phyloP scores from a whole-genome alignment of 345 rosid genomes.

The Geranium brycei region DNA sequence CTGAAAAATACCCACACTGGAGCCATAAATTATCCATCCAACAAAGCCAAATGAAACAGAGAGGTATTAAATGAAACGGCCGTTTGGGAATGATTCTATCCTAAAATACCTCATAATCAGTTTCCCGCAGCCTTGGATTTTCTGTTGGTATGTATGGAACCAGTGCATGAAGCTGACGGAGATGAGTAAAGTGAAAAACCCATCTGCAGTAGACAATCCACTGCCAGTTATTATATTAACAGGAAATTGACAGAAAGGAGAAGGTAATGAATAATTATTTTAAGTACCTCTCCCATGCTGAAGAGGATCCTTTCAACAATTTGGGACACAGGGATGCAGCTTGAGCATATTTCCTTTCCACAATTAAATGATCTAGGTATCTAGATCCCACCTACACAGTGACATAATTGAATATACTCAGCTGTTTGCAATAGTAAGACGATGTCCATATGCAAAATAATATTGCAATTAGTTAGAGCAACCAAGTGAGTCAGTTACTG shows the following conservation, averaged over 20 bases:
- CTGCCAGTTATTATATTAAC: conserved; percentile 12
- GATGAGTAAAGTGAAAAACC: conserved; percentile 99
- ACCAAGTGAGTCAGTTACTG: neutral
- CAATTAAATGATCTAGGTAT: conserved; percentile 96
- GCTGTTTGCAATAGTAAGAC: neutral
- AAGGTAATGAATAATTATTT: conserved; percentile 3
- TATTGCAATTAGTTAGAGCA: neutral
- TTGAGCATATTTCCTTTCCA: conserved; percentile 90
- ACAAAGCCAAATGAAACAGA: conserved; percentile 5
- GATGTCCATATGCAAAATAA: neutral
- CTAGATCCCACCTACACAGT: conserved; percentile 81
- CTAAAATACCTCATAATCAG: conserved; percentile 79
- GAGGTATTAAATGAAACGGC: neutral
- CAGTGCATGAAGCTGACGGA: conserved; percentile 90
- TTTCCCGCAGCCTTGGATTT: conserved; percentile 83
- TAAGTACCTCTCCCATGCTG: conserved; percentile 93
- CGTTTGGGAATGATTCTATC: neutral
- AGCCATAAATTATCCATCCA: conserved; percentile 6
- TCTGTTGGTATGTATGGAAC: conserved; percentile 92
- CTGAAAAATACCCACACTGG: conserved; percentile 19
- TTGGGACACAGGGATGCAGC: conserved; percentile 98
- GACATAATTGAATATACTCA: neutral
- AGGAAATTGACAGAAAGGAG: conserved; percentile 10
- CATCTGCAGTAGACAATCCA: conserved; percentile 47
- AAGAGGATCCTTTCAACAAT: conserved; percentile 78